Evolutionary conservation across 2,329 filamentous ascomycete species (phyloP), one percentile per base, ranked within the genome.

Genomic region (Apiospora phragmitis): DNA sequence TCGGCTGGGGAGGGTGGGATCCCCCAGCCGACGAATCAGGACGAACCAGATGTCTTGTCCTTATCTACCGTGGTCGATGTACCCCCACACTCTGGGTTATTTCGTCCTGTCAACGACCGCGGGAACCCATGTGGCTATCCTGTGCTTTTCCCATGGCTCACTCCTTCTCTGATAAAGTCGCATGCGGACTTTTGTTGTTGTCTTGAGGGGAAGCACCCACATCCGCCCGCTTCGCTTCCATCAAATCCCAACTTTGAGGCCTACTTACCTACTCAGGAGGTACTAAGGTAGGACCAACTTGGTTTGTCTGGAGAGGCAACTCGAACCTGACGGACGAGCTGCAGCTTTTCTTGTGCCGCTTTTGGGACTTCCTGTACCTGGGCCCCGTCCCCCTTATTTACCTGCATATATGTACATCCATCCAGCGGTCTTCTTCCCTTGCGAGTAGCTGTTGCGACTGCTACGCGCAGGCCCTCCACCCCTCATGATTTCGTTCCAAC

Each of bases 151-250:
- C 41, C 38, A 45, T 67, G 65, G 38, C 35, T 16, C 62, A 29
- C 32, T n/a, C 59, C 9, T 11, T 68, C 49, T 29, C 67, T 68
- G 67, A 68, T 68, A 68, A 68, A 68, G 67, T 68, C 67, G 67
- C 67, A 68, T 43, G 43, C n/a, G 38, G 65, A 43, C 24, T 42
- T 29, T n/a, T n/a, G n/a, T n/a, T 42, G 65, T 67, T 24, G 65
- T 18, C 26, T 59, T 59, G 26, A 29, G 29, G 32, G 55, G 32
- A 32, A 62, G 26, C 29, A 18, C 49, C 51, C 29, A 42, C 35
- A 41, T 67, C 14, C 49, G 68, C 68, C 59, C 47, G 38, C 47
- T 59, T 69, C 45, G 29, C 35, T 21, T 51, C 42, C 47, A 26
- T 51, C 47, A 26, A 26, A 51, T 51, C n/a, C 47, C 47, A 51